These are phyloP conservation scores for Aegilops sharonensis DNA, from an alignment of 176 grass and related monocot genomes.

Conservation along the genomic window DNA sequence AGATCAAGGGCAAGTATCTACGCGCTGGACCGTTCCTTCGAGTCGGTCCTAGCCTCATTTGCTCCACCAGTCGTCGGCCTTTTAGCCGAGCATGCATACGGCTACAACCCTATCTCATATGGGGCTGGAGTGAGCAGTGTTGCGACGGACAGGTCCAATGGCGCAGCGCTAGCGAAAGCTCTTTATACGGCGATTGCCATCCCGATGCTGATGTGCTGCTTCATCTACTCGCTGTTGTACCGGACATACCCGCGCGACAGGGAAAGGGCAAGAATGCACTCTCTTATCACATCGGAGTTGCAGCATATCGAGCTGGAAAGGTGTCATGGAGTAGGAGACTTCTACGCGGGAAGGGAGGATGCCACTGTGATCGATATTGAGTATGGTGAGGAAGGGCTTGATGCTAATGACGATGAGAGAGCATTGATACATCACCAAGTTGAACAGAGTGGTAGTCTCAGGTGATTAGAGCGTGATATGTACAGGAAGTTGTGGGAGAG, in stretches of 20 bases:
- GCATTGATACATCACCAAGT: slow-evolving; percentile 33
- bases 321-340: not conserved
- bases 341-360: slow-evolving; percentile 27
- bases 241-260: slow-evolving; percentile 67
- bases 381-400: slow-evolving; percentile 39
- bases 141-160: slow-evolving; percentile 53
- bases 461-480: not conserved
- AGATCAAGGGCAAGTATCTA: slow-evolving; percentile 89
- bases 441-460: slow-evolving; percentile 9
- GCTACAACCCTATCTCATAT: slow-evolving; percentile 52
- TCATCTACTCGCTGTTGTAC: slow-evolving; percentile 79
- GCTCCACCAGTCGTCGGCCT: slow-evolving; percentile 72
- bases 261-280: slow-evolving; percentile 78
- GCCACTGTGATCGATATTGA: slow-evolving; percentile 49
- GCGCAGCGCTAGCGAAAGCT: slow-evolving; percentile 70
- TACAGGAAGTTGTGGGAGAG: not conserved
- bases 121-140: slow-evolving; percentile 6
- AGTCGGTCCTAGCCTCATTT: slow-evolving; percentile 79
- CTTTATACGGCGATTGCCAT: slow-evolving; percentile 72
- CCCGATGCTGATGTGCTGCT: slow-evolving; percentile 80
- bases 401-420: slow-evolving; percentile 35
- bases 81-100: slow-evolving; percentile 65
- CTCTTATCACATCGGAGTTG: slow-evolving; percentile 60
- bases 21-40: slow-evolving; percentile 77
- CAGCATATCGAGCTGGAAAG: slow-evolving; percentile 55